phyloP scores from a whole-genome alignment of 306 rosid species.

The Pterocarpus santalinus region DNA sequence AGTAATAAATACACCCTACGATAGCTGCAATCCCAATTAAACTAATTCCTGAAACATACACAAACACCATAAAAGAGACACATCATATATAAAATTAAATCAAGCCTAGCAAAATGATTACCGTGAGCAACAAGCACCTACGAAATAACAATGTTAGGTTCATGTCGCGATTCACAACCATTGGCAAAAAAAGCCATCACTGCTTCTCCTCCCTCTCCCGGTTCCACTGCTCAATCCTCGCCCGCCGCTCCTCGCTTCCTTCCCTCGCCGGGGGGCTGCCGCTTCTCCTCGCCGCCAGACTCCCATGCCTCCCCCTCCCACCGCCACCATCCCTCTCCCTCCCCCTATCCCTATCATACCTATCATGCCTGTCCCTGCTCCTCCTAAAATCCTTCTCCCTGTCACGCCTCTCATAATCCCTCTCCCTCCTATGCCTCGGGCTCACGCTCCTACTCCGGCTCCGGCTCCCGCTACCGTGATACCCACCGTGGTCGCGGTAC shows the following conservation, averaged over 20 bases:
- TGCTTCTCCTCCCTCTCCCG: constrained; percentile 69
- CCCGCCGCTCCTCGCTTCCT: constrained; percentile 80
- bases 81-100: not conserved
- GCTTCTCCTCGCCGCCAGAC: constrained; percentile 49
- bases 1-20: not conserved
- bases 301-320: constrained; percentile 55
- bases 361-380: constrained; percentile 52
- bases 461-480: constrained; percentile 57
- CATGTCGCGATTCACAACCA: not conserved
- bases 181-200: constrained; percentile 21
- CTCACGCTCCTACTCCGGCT: constrained; percentile 61
- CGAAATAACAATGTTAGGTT: not conserved
- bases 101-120: constrained; percentile 40
- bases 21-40: too few relatives aligned
- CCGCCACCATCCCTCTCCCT: constrained; percentile 47
- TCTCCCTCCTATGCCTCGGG: constrained; percentile 55
- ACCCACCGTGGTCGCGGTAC: constrained; percentile 39
- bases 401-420: constrained; percentile 51
- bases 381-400: constrained; percentile 42
- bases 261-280: constrained; percentile 65
- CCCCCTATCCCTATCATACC: constrained; percentile 27
- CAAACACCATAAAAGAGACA: not conserved
- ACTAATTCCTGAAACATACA: not conserved
- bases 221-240: constrained; percentile 83
- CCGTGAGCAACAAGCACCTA: constrained; percentile 24